Percentiles rank a stretch among this genome's conserved stretches.
Conservation (phyloP, 192 early-diverging fungal genomes). For the Mortierella alpina region DNA sequence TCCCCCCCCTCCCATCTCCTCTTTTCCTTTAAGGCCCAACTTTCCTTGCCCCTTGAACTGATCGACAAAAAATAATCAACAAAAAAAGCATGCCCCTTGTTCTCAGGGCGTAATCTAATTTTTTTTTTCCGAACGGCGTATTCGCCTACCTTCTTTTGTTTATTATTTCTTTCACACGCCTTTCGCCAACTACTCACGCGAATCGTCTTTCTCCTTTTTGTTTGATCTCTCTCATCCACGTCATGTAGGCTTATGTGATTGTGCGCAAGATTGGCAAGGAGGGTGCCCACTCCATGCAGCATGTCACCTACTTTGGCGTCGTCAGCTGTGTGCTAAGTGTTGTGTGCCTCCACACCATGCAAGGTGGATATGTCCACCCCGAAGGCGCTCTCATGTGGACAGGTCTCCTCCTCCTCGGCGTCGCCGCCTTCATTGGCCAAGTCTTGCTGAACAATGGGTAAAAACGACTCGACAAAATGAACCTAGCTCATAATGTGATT, state of each 20-base stretch:
- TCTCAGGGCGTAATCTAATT: too few species aligned
- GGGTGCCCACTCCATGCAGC: constrained; percentile 78
- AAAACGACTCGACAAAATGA: background rate
- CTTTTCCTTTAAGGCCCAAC: too few species aligned
- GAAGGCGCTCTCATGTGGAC: constrained; percentile 57
- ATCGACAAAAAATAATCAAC: background rate
- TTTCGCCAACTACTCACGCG: background rate
- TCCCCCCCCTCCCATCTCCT: too few species aligned
- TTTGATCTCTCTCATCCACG: background rate
- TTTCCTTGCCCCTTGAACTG: too few species aligned
- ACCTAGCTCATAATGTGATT: background rate
- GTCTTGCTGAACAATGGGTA: constrained; percentile 78
- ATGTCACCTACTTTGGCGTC: constrained; percentile 82
- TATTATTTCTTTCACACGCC: background rate
- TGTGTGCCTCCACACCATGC: constrained; percentile 55
- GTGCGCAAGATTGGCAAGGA: constrained; percentile 78
- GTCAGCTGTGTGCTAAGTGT: constrained; percentile 63
- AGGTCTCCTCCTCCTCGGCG: constrained; percentile 62
- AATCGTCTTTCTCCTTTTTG: constrained; percentile 2
- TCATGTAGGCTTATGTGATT: constrained; percentile 70
- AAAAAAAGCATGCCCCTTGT: too few species aligned
- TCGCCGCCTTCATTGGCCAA: constrained; percentile 76
- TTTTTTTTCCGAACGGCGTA: background rate
- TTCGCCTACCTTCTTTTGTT: background rate
- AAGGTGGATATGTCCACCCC: constrained; percentile 55